Percentiles rank a stretch among this genome's conserved stretches.
Evolutionary conservation across 306 rosid species (phyloP).

Genomic region (Notholithocarpus densiflorus): DNA sequence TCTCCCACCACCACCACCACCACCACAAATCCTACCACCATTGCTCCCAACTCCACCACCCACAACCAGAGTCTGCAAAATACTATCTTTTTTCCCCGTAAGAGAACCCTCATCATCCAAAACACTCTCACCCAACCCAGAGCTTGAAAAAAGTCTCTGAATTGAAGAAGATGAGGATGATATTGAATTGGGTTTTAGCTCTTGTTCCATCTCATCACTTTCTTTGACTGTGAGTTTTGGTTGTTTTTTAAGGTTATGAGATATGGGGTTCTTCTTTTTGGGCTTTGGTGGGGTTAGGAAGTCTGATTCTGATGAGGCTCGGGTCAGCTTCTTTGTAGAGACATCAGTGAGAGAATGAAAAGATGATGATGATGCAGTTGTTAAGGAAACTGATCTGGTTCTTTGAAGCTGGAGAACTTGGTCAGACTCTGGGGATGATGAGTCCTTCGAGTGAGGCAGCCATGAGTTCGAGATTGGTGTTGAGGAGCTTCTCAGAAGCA

Average conservation of each 20-base stretch:
- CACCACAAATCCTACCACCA: conserved; percentile 47
- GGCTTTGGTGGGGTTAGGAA: conserved; percentile 25
- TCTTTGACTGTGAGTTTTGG: conserved; percentile 18
- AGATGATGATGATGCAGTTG: not conserved
- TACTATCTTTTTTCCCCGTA: conserved; percentile 17
- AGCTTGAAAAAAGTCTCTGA: conserved; percentile 40
- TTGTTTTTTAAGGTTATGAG: conserved; percentile 14
- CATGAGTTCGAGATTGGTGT: conserved; percentile 60
- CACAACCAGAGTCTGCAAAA: conserved; percentile 45
- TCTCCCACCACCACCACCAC: conserved; percentile 44
- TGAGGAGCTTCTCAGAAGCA: conserved; percentile 69
- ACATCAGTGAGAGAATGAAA: conserved; percentile 4
- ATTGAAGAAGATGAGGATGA: conserved; percentile 20
- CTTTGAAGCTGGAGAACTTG: conserved; percentile 37
- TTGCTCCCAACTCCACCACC: conserved; percentile 45
- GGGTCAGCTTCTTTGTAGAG: conserved; percentile 23
- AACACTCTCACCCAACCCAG: conserved; percentile 42
- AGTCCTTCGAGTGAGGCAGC: conserved; percentile 35
- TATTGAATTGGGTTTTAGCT: conserved; percentile 3
- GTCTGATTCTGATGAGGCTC: conserved; percentile 25
- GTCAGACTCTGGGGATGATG: conserved; percentile 41
- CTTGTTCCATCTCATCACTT: conserved; percentile 22
- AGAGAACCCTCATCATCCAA: conserved; percentile 22
- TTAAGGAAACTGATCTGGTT: conserved; percentile 38
- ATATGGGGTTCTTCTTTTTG: conserved; percentile 20